Percentiles rank a stretch among this genome's conserved stretches.
Evolutionary conservation across 192 early-diverging fungal genomes (phyloP).

Genomic region (Coemansia sp.): DNA sequence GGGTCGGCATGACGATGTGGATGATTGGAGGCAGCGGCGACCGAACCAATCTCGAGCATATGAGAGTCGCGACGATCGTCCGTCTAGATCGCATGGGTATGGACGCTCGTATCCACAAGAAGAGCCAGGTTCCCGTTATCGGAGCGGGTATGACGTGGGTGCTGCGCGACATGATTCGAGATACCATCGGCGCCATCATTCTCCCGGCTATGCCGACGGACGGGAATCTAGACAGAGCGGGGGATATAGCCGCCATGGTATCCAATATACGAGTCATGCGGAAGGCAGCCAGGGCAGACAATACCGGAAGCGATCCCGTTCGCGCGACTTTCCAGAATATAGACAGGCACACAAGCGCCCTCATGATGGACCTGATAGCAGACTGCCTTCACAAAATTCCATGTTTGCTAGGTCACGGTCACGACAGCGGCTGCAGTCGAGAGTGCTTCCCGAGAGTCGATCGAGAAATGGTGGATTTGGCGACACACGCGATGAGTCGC

Average conservation of each 20-base stretch:
- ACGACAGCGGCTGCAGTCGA: constrained; percentile 4
- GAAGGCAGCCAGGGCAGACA: background rate
- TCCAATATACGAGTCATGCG: background rate
- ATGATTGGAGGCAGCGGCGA: background rate
- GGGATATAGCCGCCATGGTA: background rate
- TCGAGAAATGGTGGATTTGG: constrained; percentile 1
- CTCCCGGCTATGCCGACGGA: background rate
- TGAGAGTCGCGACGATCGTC: background rate
- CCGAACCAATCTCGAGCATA: background rate
- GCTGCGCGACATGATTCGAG: background rate
- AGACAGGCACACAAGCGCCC: background rate
- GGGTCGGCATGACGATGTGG: background rate
- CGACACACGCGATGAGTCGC: constrained; percentile 8
- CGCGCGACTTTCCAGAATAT: background rate
- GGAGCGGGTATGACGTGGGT: background rate
- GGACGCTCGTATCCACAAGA: background rate
- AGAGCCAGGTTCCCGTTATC: background rate
- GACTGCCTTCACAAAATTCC: background rate
- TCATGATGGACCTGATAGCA: background rate
- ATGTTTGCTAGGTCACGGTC: background rate
- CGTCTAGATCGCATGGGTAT: background rate
- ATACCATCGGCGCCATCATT: background rate
- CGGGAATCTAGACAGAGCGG: background rate
- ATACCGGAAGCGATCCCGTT: background rate
- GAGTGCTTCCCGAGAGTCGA: background rate